Evolutionary conservation across 805 yeast genomes (phyloP).

Genomic region (Metschnikowia gruessii): DNA sequence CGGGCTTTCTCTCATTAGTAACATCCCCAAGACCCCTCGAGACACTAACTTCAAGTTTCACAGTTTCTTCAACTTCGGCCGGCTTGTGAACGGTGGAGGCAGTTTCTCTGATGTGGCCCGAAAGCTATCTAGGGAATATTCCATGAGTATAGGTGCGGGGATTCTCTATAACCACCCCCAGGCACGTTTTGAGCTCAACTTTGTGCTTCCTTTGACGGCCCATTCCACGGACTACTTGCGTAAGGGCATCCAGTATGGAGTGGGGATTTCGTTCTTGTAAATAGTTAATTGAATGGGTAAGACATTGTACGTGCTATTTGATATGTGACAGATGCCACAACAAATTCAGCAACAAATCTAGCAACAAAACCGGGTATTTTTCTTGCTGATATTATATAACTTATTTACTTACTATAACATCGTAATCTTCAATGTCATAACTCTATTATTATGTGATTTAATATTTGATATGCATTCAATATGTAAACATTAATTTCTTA

Average conservation of each 20-base stretch:
- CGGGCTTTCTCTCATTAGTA: conserved; percentile 44
- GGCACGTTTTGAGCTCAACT: conserved; percentile 57
- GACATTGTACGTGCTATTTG: no score
- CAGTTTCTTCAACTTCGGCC: conserved; percentile 48
- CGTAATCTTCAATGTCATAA: no score
- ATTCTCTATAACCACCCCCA: conserved; percentile 53
- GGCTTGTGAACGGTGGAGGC: conserved; percentile 23
- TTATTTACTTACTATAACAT: no score
- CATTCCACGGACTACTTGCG: conserved; percentile 46
- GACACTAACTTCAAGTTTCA: conserved; percentile 51
- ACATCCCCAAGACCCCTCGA: conserved; percentile 38
- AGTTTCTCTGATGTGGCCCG: conserved; percentile 14
- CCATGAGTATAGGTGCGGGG: conserved; percentile 47
- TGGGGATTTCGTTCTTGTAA: conserved; percentile 56
- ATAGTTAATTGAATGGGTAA: neutral
- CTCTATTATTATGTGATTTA: no score
- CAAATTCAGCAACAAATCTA: no score
- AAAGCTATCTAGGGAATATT: conserved; percentile 21
- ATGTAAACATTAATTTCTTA: no score
- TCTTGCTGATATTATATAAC: no score
- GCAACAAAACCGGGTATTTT: no score
- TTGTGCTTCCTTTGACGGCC: conserved; percentile 47
- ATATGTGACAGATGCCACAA: no score
- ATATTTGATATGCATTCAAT: no score
- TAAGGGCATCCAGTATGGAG: conserved; percentile 58